A percentile compares a stretch with the other conserved stretches of the same genome.
Evolutionary conservation across 192 early-diverging fungal genomes (phyloP).

Genomic region (Spizellomyces sp.): DNA sequence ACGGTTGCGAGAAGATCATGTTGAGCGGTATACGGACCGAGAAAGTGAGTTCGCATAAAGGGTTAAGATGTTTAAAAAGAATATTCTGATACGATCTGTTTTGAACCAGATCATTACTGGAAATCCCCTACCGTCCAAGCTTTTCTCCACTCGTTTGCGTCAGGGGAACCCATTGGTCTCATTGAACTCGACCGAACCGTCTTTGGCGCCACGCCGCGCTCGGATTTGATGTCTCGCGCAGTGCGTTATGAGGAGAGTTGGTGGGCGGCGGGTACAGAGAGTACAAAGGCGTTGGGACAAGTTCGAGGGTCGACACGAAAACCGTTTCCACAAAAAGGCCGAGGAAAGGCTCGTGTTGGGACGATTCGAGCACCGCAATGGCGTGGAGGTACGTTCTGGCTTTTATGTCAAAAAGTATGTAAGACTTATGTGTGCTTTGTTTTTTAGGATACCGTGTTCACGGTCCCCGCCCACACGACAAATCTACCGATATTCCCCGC

Average conservation of each 20-base stretch:
- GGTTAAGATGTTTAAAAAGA: too few species aligned
- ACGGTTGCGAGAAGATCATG: too few species aligned
- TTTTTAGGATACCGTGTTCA: slow-evolving; percentile 57
- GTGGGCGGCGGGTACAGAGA: slow-evolving; percentile 81
- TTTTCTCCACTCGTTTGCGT: slow-evolving; percentile 74
- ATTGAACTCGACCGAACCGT: slow-evolving; percentile 71
- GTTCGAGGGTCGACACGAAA: slow-evolving; percentile 85
- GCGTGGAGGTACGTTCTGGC: slow-evolving; percentile 67
- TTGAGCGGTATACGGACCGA: too few species aligned
- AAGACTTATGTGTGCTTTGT: not conserved
- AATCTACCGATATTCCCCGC: slow-evolving; percentile 77
- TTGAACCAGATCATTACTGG: slow-evolving; percentile 10
- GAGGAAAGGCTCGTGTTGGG: slow-evolving; percentile 89
- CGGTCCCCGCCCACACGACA: slow-evolving; percentile 88
- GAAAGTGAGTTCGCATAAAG: too few species aligned
- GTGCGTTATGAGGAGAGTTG: slow-evolving; percentile 86
- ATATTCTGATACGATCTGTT: not conserved
- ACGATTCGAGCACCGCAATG: slow-evolving; percentile 83
- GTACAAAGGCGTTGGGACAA: slow-evolving; percentile 76
- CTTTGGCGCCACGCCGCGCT: slow-evolving; percentile 73
- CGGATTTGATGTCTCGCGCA: slow-evolving; percentile 82
- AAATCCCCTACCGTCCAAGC: slow-evolving; percentile 59
- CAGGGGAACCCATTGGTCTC: slow-evolving; percentile 71
- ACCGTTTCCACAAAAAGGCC: slow-evolving; percentile 87
- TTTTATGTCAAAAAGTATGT: not conserved